Evolutionary conservation across 1,139 yeast species (phyloP).

Genomic region (Hyphopichia pseudoburtonii): DNA sequence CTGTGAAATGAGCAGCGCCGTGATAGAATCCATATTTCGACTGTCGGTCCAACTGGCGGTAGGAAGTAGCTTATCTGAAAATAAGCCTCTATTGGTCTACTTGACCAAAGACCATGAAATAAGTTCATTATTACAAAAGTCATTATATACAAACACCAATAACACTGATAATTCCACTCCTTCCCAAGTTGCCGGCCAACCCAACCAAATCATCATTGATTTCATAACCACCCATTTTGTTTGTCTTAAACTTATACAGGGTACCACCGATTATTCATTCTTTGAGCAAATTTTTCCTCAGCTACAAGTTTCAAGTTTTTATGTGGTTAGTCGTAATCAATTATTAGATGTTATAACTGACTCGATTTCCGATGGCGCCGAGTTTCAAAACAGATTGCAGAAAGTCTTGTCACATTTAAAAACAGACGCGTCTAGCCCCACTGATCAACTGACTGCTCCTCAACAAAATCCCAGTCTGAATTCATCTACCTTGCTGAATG

Average conservation of each 20-base stretch:
- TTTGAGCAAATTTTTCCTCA: slow-evolving; percentile 53
- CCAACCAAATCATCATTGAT: too few relatives aligned
- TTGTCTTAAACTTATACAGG: slow-evolving; percentile 43
- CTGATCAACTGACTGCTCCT: too few relatives aligned
- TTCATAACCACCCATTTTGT: slow-evolving; percentile 22
- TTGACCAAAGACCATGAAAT: slow-evolving; percentile 27
- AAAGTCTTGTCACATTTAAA: too few relatives aligned
- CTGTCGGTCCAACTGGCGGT: slow-evolving; percentile 44
- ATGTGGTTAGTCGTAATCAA: slow-evolving; percentile 46
- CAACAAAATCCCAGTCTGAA: too few relatives aligned
- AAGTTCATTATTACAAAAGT: too few relatives aligned
- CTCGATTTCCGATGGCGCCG: neutral
- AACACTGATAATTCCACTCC: too few relatives aligned
- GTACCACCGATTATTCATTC: slow-evolving; percentile 45
- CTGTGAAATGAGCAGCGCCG: too few relatives aligned
- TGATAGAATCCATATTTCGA: slow-evolving; percentile 14
- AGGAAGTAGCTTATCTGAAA: slow-evolving; percentile 27
- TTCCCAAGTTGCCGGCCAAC: too few relatives aligned
- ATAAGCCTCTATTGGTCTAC: slow-evolving; percentile 44
- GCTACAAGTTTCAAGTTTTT: slow-evolving; percentile 47
- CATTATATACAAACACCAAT: too few relatives aligned
- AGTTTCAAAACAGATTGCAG: neutral
- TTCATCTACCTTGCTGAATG: too few relatives aligned
- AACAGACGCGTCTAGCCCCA: too few relatives aligned
- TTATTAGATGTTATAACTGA: slow-evolving; percentile 41